Evolutionary conservation across 176 grass and related monocot species (phyloP).

Genomic region (Poa pratensis): DNA sequence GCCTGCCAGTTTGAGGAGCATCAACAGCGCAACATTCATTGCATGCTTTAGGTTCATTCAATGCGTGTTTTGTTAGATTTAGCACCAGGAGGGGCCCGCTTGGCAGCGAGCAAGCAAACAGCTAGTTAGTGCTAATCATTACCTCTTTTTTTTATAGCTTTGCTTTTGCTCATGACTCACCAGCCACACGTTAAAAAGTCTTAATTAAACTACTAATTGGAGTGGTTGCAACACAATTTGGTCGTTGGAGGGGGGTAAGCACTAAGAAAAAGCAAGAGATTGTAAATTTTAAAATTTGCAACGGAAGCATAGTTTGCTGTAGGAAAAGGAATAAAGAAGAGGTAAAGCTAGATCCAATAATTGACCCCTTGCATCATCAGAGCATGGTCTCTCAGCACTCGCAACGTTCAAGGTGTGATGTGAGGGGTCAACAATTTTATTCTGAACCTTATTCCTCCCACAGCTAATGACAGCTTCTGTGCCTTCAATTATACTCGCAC

Average conservation of each 20-base stretch:
- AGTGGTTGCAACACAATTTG: conserved; percentile 47
- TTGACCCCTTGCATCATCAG: conserved; percentile 49
- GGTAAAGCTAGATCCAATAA: conserved; percentile 48
- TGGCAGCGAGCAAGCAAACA: conserved; percentile 26
- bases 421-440: neutral
- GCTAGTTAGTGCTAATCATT: conserved; percentile 1
- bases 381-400: conserved; percentile 18
- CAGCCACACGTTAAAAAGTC: conserved; percentile 22
- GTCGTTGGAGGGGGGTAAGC: conserved; percentile 28
- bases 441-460: conserved; percentile 32
- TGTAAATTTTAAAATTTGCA: conserved; percentile 21
- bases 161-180: conserved; percentile 32
- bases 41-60: conserved; percentile 31
- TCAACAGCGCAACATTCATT: neutral
- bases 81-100: neutral
- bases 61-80: conserved; percentile 36
- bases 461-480: conserved; percentile 46
- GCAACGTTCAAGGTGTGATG: conserved; percentile 25
- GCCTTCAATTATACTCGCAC: conserved; percentile 49
- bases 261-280: conserved; percentile 43
- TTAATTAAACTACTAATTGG: conserved; percentile 53
- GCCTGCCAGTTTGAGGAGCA: conserved; percentile 28
- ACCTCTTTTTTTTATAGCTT: neutral
- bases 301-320: conserved; percentile 43
- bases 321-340: conserved; percentile 28